Evolutionary conservation across 177 flowering plant genomes (phyloP), one percentile per base, ranked within the genome.

Genomic region (Vitis hybrid): DNA sequence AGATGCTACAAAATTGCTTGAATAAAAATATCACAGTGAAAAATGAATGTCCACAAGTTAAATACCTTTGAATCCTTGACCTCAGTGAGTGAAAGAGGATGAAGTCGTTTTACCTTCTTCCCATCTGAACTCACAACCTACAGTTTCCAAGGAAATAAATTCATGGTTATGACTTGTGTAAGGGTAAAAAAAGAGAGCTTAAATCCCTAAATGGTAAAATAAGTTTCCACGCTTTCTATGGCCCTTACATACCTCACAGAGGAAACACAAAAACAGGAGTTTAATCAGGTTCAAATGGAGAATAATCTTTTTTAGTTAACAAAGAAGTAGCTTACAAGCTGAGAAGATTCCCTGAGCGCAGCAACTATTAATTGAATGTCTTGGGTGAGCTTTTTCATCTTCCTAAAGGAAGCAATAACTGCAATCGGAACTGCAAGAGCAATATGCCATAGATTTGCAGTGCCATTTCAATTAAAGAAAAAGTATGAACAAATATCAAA

Each of bases 51-150:
- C 40, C 48, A 30, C 4, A 35, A 32, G 32, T 27, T 32, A 64
- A 61, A 48, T 89, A 91, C 98, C 95, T 85, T 76, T 12, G 80
- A 79, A 79, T 89, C 91, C 73, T 75, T 82, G 51, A 66, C 69
- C 62, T 88, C 87, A 57, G 70, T 48, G 11, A 75, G 61, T 21
- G 81, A 81, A 78, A 90, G 81, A 66, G 96, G 93, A 80, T 83
- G 80, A 55, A 80, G 79, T 49, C 96, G 86, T 78, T 83, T 91
- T 69, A 94, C 91, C 80, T 80, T 91, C 82, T 85, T 91, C 59
- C 89, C 91, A 77, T 88, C 82, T 6, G 90, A 67, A 74, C 93
- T 94, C 57, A 94, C 83, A 78, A 85, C 87, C 98, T 94, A 75
- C 69, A 76, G 12, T 51, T 52, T 27, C 5, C 55, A 70, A 58